Evolutionary conservation across 116 monocot species (phyloP).

Genomic region (Dioscorea cayenensis): DNA sequence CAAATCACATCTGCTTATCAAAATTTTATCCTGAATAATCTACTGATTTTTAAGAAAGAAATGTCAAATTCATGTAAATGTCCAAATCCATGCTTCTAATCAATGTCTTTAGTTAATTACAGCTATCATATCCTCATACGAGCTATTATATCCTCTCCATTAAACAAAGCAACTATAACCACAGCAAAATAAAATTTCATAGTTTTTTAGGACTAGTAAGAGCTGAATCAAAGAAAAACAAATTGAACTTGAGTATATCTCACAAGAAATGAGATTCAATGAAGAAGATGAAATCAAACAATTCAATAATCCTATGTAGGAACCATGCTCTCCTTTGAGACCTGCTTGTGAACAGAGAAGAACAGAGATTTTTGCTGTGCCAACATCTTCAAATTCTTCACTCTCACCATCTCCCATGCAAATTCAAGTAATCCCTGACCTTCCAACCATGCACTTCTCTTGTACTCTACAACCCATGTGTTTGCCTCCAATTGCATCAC

Average conservation of each 20-base stretch:
- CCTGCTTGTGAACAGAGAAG: background rate
- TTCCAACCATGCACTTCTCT: background rate
- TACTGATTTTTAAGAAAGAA: no score
- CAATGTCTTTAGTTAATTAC: no score
- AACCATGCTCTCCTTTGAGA: background rate
- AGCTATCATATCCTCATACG: no score
- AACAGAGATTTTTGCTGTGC: background rate
- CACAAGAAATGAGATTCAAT: slow-evolving; percentile 2
- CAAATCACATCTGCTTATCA: no score
- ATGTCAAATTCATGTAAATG: no score
- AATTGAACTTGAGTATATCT: background rate
- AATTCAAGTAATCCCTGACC: background rate
- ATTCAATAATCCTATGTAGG: background rate
- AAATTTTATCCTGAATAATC: no score
- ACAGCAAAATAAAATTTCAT: no score
- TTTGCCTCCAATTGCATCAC: background rate
- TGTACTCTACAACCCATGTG: background rate
- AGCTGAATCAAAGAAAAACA: background rate
- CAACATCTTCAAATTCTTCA: background rate
- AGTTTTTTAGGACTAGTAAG: no score
- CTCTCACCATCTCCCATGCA: background rate
- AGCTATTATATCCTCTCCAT: no score
- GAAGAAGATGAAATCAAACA: background rate
- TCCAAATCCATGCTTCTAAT: no score
- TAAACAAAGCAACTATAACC: no score